Evolutionary conservation across 371 early-diverging fungal genomes (phyloP).

Genomic region (Smittium mucronatum): DNA sequence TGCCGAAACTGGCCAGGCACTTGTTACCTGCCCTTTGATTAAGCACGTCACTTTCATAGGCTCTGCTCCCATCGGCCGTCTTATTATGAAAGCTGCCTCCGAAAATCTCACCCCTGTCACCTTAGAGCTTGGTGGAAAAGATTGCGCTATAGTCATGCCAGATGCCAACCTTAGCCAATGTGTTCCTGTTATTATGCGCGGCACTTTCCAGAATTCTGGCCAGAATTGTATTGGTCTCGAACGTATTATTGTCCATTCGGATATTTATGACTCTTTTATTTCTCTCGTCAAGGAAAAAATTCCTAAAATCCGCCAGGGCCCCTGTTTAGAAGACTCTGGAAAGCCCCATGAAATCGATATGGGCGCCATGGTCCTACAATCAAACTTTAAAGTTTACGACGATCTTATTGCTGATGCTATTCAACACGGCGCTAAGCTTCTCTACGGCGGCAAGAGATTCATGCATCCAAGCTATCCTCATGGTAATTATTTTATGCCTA

Average conservation of each 20-base stretch:
- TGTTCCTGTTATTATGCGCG: constrained; percentile 59
- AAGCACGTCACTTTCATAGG: constrained; percentile 75
- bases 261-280: constrained; percentile 53
- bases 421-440: constrained; percentile 54
- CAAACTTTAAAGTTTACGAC: constrained; percentile 21
- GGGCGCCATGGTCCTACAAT: constrained; percentile 47
- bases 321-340: constrained; percentile 38
- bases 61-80: constrained; percentile 64
- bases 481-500: constrained; percentile 72
- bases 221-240: constrained; percentile 79
- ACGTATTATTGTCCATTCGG: constrained; percentile 52
- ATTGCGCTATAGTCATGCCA: constrained; percentile 59
- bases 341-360: constrained; percentile 43
- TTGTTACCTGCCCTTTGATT: constrained; percentile 38
- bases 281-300: constrained; percentile 43
- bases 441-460: constrained; percentile 52
- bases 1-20: constrained; percentile 62
- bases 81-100: constrained; percentile 59
- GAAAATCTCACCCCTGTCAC: constrained; percentile 65
- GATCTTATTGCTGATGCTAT: constrained; percentile 55
- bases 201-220: constrained; percentile 70
- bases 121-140: constrained; percentile 86
- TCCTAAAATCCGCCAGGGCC: constrained; percentile 48
- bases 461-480: constrained; percentile 48
- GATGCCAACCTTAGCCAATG: constrained; percentile 57